Base-by-base conservation (phyloP, 306 rosid species). In the Corylus avellana region DNA sequence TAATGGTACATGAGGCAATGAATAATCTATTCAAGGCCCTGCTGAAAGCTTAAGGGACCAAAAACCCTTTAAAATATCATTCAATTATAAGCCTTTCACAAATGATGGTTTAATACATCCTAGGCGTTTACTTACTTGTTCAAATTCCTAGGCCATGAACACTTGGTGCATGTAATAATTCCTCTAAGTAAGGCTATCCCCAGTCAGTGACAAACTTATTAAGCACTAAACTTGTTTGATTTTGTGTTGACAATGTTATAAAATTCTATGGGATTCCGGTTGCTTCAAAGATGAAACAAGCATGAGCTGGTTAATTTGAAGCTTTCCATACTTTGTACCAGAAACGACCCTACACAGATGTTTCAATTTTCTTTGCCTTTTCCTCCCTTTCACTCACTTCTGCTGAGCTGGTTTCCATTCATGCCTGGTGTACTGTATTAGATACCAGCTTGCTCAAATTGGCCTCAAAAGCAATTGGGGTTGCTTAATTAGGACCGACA, bases 391-490 rank as follows among this genome's bases (percentile, higher is more conserved):
- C 13, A 10, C 72, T 18, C 49, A 3, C 27, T 39, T 8, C 3
- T 1, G 51, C 51, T 67, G 16, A 67, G 72, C 72, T 67, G 72
- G 72, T 67, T 37, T n/a, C 50, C 72, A 39, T 67, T n/a, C 72
- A 67, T 17, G 50, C 10, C 39, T 18, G 8, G n/a, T 66, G 39
- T 39, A 37, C 42, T 39, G 49, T 27, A 67, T 27, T 39, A 37
- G 50, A 67, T 8, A 42, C 46, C 6, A 18, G 48, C 72, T 39
- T n/a, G 4, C 50, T 47, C 72, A 37, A 17, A 14, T 16, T 37
- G 25, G 13, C 13, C 50, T 37, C 3, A 39, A 7, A 22, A 4
- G 68, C 27, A 61, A 12, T 27, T 3, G 32, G 4, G 17, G 5
- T 2, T 57, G 17, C 32, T 4, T 16, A 22, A 22, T 22, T 22